Evolutionary conservation across 306 rosid species (phyloP), one percentile per base, ranked within the genome.

Genomic region (Senna siamea): DNA sequence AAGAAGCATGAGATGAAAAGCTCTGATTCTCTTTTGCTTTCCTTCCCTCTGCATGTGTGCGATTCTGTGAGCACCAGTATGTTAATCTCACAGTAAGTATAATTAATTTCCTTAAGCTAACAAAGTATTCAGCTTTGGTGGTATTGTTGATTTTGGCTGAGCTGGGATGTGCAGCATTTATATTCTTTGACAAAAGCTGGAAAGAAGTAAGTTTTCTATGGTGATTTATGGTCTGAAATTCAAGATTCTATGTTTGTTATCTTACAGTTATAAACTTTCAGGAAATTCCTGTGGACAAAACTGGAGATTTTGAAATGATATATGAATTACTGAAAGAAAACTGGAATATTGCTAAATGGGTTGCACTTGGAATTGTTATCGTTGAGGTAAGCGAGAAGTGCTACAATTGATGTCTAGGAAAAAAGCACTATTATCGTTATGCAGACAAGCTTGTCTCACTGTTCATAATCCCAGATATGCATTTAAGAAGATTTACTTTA

Each of bases 131-230:
- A 6, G 81, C 85, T 67, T 77, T 93, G 82, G 77, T 93, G 80
- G 78, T 87, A 74, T 79, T 90, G 34, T 77, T 93, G 85, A 90
- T 93, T 80, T 73, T 91, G 87, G 83, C 73, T 66, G 97, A 93
- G 83, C 77, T 90, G 81, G 98, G 87, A 73, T 88, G 87, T 79
- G 98, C 90, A 14, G 97, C 92, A 66, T 93, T 90, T 78, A 81
- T 93, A 59, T 90, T 83, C 83, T 93, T 93, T 78, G 97, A 93
- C 81, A 93, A 89, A 86, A 81, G 84, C 83, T 90, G 98, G 97
- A 78, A 89, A 82, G 78, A 78, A 26, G 98, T 90, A 81, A 84
- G 97, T 82, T 64, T 10, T 76, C 7, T 26, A 18, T 52, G 35
- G 62, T 43, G 50, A n/a, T 56, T 59, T 63, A 69, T 76, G 51